Evolutionary conservation across 306 rosid genomes (phyloP).

Genomic region (Cicer bijugum): DNA sequence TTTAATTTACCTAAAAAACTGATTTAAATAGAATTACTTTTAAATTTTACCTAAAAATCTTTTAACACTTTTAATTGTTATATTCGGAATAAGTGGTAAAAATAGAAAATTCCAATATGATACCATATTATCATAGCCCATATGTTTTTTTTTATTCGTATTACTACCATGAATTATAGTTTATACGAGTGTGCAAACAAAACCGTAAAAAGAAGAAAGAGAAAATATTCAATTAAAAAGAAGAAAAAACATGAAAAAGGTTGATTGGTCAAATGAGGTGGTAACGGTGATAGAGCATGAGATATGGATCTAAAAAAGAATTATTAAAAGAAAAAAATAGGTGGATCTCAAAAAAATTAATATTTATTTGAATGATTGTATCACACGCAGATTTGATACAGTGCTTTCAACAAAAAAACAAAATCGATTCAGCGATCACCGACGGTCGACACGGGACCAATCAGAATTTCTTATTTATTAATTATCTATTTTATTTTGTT

Average conservation of each 20-base stretch:
- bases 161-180: background rate
- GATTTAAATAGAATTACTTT: background rate
- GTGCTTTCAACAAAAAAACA: conserved; percentile 11
- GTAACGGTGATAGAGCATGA: conserved; percentile 44
- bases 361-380: conserved; percentile 42
- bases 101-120: background rate
- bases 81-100: background rate
- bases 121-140: background rate
- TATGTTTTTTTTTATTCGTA: background rate
- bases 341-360: conserved; percentile 42
- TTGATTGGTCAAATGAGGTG: conserved; percentile 54
- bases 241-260: background rate
- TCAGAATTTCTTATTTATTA: background rate
- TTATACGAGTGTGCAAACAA: conserved; percentile 8
- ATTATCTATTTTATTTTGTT: background rate
- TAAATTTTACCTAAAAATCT: background rate
- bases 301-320: conserved; percentile 47
- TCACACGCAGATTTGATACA: conserved; percentile 39
- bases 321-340: conserved; percentile 42
- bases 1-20: too few species aligned
- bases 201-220: background rate
- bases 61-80: background rate
- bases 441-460: conserved; percentile 47
- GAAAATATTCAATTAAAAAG: background rate
- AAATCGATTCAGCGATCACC: conserved; percentile 52